Evolutionary conservation across 1,139 yeast species (phyloP), one percentile per base, ranked within the genome.

Genomic region (Fermentozyma sake): DNA sequence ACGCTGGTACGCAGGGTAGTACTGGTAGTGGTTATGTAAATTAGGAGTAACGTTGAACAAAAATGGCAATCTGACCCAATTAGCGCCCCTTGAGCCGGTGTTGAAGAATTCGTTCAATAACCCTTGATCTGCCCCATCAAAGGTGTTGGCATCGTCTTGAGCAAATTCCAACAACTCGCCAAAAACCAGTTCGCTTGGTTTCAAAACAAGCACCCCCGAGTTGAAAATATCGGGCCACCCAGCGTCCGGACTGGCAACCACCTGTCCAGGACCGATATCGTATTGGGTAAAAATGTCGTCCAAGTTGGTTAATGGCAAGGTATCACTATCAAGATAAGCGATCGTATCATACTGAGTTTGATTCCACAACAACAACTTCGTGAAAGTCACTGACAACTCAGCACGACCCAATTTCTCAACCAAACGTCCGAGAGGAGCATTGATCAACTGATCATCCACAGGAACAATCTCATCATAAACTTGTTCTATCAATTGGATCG

Each of bases 191-290:
- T 28, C 24, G 30, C 37, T 35, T 6, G 62, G 62, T 32, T 46
- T 50, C 26, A 55, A 38, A n/a, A 52, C 42, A 28, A 57, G 43
- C 9, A 57, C 53, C 3, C 62, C 62, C 7, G 58, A 50, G 35
- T 57, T 57, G 41, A 56, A 57, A 26, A 53, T 53, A 38, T 57
- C 63, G 7, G 63, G 63, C 61, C 63, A 56, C n/a, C 63, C 63
- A 7, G 58, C 46, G 31, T 57, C 63, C 5, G 61, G 58, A 17
- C 54, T 39, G 4, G 61, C 61, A 5, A 39, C 56, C 16, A 57
- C 38, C 30, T 46, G 42, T 9, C 30, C 27, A 2, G 36, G 29
- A 4, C 23, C 29, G 10, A 49, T 21, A 5, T 28, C 38, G 27
- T 37, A 41, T 9, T 29, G 28, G 3, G 42, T 55, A 31, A 57